Evolutionary conservation across 768 basidiomycete genomes (phyloP).

Genomic region (Boletus insuetus): DNA sequence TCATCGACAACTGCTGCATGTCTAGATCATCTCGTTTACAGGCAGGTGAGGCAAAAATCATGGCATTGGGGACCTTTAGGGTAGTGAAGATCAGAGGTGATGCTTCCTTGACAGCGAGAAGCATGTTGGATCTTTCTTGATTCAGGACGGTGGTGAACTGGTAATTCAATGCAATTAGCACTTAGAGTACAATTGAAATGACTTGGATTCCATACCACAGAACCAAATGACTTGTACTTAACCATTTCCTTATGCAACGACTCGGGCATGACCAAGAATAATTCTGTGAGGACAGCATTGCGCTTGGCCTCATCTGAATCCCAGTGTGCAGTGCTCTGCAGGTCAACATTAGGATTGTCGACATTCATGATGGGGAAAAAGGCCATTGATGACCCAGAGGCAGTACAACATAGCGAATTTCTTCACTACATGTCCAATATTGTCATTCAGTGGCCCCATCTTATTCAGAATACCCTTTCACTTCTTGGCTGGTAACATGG

Average conservation of each 20-base stretch:
- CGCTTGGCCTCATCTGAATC: too few species aligned
- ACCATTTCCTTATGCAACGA: too few species aligned
- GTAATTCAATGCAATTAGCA: background rate
- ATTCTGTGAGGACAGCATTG: too few species aligned
- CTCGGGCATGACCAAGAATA: too few species aligned
- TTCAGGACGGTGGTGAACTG: background rate
- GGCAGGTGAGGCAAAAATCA: background rate
- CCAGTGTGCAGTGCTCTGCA: too few species aligned
- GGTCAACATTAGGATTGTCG: background rate
- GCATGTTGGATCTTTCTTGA: slow-evolving; percentile 2
- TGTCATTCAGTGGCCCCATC: background rate
- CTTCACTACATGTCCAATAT: background rate
- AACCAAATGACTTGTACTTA: too few species aligned
- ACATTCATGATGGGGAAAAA: background rate
- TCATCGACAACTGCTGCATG: background rate
- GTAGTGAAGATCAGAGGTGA: too few species aligned
- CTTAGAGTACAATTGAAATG: too few species aligned
- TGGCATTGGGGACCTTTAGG: too few species aligned
- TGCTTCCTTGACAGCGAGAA: background rate
- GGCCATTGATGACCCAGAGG: background rate
- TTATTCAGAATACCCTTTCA: too few species aligned
- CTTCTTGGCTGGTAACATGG: too few species aligned
- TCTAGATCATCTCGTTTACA: background rate
- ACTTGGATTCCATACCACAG: too few species aligned
- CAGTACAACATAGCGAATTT: background rate